Evolutionary conservation across 2,329 filamentous ascomycete genomes (phyloP), one percentile per base, ranked within the genome.

Genomic region (Coccinonectria pachysandricola): DNA sequence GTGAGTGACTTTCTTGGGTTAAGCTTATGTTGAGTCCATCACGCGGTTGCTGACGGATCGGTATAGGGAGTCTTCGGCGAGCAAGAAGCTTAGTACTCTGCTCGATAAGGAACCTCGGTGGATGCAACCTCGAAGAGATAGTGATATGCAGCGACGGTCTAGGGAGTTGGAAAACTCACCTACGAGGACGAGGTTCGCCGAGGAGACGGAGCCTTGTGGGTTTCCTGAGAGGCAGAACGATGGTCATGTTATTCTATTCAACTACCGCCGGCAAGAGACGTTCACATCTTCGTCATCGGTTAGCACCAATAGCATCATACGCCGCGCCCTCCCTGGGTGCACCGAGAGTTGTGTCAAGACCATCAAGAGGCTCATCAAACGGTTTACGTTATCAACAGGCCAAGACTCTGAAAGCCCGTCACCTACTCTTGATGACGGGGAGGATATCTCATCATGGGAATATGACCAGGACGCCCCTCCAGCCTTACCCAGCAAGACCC

Each of bases 71-170:
- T 69, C 73, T 39, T 72, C 70, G 15, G 68, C 65, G 17, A 68
- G 70, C 42, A 74, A 75, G 51, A 70, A 65, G 12, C 61, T 74
- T 36, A 65, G 67, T 28, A 53, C 56, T 6, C 60, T 71, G 34
- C 59, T 75, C 16, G 69, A 71, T 36, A 70, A 74, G 34, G 66
- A 75, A 19, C 66, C 69, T 15, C 60, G 70, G 43, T 72, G 69
- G 59, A 54, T 74, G 25, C 63, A 67, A 12, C 68, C 70, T 2
- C 61, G 59, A 32, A 60, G 54, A 18, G 53, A 60, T 8, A 54
- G 59, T 11, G 68, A 74, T 26, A 69, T 71, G 60, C 52, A 53
- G 22, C 57, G 59, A 16, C 65, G 68, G 15, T 56, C 72, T 25
- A 50, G 49, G n/a, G n/a, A n/a, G n/a, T n/a, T n/a, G n/a, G n/a